Base-by-base conservation (phyloP, 371 early-diverging fungal genomes). In the Mortierella sp. region DNA sequence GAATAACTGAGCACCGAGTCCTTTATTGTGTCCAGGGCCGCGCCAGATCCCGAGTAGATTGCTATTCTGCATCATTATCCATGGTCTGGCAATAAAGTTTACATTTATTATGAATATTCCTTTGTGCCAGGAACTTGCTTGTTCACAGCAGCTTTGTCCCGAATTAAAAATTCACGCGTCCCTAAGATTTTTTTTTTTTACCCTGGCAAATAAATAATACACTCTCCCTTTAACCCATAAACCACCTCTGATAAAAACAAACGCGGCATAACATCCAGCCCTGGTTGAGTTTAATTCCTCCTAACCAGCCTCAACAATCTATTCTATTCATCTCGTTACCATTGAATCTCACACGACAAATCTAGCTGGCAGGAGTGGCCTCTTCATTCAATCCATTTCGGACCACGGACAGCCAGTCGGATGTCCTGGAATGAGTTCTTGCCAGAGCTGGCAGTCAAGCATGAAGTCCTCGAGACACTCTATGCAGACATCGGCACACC, bases 391-490 rank as follows among this genome's bases (percentile, higher is more conserved):
- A 51, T 51, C 18, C 18, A n/a, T 12, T n/a, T 51, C 18, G n/a
- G 51, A 51, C 51, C 51, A 51, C 51, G 51, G 51, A n/a, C 18
- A 18, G 9, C 16, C n/a, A 51, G 51, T 51, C 55, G 64, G 57
- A 81, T 81, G 83, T 81, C 83, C 24, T 81, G 72, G 73, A 73
- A 81, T 70, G 83, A 81, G 20, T 76, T 81, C 61, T 58, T 76
- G 71, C 77, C 77, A 40, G 76, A 76, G 60, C 65, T 81, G 68
- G 83, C 83, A 66, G 70, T 64, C 64, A 75, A 76, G 64, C 70
- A 73, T 51, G 77, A 81, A 62, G 71, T 66, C 35, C 83, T 81
- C 47, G 76, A 81, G 57, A 37, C 64, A 11, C 73, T 81, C 47
- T 81, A 72, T 51, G 59, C 58, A 3, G 77, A 72, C 26, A 76